phyloP scores from a whole-genome alignment of 306 rosid genomes.

The Pyrus bretschneideri region DNA sequence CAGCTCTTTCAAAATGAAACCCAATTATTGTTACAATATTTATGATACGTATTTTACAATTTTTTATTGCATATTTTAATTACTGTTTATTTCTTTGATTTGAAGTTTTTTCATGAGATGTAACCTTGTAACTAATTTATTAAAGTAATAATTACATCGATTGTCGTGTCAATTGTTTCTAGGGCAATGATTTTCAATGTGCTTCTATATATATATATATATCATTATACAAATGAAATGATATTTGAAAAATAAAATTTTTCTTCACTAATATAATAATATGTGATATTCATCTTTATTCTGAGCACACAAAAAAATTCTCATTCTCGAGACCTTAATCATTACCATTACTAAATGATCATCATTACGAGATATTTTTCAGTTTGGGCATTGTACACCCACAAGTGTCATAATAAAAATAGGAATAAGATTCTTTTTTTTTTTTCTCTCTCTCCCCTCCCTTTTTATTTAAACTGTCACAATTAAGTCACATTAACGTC shows the following conservation, averaged over 20 bases:
- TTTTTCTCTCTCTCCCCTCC: no score
- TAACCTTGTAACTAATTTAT: not conserved
- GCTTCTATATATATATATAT: no score
- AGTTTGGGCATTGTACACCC: not conserved
- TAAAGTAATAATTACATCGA: not conserved
- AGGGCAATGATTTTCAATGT: no score
- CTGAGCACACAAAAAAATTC: rapidly evolving
- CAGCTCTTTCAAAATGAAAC: not conserved
- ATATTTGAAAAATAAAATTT: no score
- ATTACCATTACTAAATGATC: not conserved
- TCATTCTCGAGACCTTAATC: not conserved
- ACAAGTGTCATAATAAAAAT: no score
- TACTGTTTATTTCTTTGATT: not conserved
- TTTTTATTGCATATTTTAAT: not conserved
- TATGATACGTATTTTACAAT: no score
- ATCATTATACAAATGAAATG: no score
- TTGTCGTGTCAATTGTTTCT: not conserved
- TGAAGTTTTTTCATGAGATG: not conserved
- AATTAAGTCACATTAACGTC: no score
- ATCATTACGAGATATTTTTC: not conserved
- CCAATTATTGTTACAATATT: not conserved
- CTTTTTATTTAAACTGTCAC: no score
- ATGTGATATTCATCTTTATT: no score
- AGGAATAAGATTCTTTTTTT: no score
- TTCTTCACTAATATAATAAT: no score